phyloP scores from a whole-genome alignment of 345 rosid genomes.

The Noccaea bulbosa region DNA sequence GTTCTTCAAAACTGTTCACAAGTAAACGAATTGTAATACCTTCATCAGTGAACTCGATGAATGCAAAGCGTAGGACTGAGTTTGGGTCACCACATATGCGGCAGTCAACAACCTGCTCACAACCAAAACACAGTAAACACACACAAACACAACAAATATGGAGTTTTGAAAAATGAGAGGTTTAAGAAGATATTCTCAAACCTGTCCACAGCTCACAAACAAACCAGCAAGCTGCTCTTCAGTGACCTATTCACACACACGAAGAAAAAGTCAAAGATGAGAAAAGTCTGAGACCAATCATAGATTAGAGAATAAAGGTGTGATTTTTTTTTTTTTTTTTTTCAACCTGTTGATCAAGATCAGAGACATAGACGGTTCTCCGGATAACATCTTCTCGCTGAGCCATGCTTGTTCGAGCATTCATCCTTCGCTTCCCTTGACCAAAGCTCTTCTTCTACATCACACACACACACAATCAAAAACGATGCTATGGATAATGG shows the following conservation, averaged over 20 bases:
- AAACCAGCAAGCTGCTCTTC: slow-evolving; percentile 98
- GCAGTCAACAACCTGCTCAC: slow-evolving; percentile 80
- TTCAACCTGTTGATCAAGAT: slow-evolving; percentile 86
- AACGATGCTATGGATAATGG: slow-evolving; percentile 12
- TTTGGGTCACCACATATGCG: slow-evolving; percentile 98
- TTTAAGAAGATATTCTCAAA: slow-evolving; percentile 38
- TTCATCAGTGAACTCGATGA: slow-evolving; percentile 90
- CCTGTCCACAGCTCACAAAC: slow-evolving; percentile 87
- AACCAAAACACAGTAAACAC: slow-evolving; percentile 33
- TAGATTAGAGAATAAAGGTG: neutral
- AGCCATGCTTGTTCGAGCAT: slow-evolving; percentile 82
- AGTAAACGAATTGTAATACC: slow-evolving; percentile 49
- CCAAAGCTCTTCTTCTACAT: slow-evolving; percentile 67
- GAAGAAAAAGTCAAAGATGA: slow-evolving; percentile 11
- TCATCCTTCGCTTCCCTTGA: slow-evolving; percentile 77
- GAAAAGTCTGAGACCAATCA: slow-evolving; percentile 6
- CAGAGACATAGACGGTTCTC: slow-evolving; percentile 91
- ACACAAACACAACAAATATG: slow-evolving; percentile 24
- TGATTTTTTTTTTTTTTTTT: neutral
- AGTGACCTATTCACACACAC: slow-evolving; percentile 61
- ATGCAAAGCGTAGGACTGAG: slow-evolving; percentile 93
- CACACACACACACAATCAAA: slow-evolving; percentile 16
- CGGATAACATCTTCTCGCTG: slow-evolving; percentile 86
- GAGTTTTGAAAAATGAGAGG: neutral
- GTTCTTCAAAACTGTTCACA: neutral